Evolutionary conservation across 345 rosid genomes (phyloP), one percentile per base, ranked within the genome.

Genomic region (Camelina sativa): DNA sequence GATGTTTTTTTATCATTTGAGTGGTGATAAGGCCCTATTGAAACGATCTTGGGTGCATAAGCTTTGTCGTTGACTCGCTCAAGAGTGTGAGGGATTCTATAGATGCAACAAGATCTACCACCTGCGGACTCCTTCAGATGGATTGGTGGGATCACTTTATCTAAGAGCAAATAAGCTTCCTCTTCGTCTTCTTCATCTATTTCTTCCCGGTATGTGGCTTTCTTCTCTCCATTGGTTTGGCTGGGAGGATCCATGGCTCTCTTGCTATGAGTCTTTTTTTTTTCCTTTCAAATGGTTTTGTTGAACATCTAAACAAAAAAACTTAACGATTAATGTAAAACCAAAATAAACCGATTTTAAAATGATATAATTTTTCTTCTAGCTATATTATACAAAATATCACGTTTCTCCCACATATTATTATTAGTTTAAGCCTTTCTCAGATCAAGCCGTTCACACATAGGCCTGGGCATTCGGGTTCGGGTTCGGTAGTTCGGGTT

Each of bases 11-110:
- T 74, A 11, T 82, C 86, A 23, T 28, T 11, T 0, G 32, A 57
- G 44, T 75, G 82, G 78, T 81, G 85, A 46, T 81, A 82, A 12
- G 86, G 86, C 0, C 85, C 86, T 4, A 84, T 84, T 10, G 87
- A 83, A 47, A 85, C 78, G 5, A 80, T 65, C 23, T 77, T 82
- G 6, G 86, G 89, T 16, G 71, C 76, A 35, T 84, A 84, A 7
- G 81, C 79, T 34, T 76, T 72, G 17, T 57, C 23, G 34, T 83
- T 79, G 74, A 67, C 75, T 25, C 64, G 70, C 1, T 34, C 32
- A 0, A 81, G 81, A 65, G 80, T 80, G 30, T 74, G 81, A 23
- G 87, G 87, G 37, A 82, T 83, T 65, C 87, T 72, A 41, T 79
- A 86, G 79, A 86, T 84, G 80, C 83, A 80, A 70, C 83, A 84